Conservation (phyloP, 2,329 filamentous ascomycete species). For the Stachybotrys elegans region DNA sequence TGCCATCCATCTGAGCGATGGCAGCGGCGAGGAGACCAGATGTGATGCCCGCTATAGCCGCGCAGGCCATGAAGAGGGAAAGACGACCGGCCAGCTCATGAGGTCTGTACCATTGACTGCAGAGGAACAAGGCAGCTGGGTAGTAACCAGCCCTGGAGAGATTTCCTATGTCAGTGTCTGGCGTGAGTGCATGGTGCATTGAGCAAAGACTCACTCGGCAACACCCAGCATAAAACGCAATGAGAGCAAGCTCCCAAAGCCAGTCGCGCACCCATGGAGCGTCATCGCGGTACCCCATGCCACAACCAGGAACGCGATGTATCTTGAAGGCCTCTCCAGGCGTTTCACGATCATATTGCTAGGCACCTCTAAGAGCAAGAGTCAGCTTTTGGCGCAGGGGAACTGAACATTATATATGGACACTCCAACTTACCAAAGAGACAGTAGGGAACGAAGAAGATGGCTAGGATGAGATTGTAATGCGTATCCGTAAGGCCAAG, state of each 20-base stretch:
- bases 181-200: no score
- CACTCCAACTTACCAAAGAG: not conserved
- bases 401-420: no score
- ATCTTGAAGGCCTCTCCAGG: conserved; percentile 16
- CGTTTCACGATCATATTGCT: conserved; percentile 21
- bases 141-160: conserved; percentile 55
- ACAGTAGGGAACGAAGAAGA: conserved; percentile 60
- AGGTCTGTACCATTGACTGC: conserved; percentile 73
- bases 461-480: conserved; percentile 50
- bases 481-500: conserved; percentile 46
- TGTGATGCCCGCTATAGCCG: conserved; percentile 68
- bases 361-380: conserved; percentile 14
- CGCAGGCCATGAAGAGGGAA: conserved; percentile 74
- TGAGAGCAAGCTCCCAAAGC: conserved; percentile 55
- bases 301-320: conserved; percentile 21
- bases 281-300: conserved; percentile 62
- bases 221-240: conserved; percentile 62
- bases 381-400: not conserved
- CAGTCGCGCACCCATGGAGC: conserved; percentile 55
- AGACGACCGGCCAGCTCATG: conserved; percentile 68
- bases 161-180: no score
- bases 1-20: conserved; percentile 60
- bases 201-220: conserved; percentile 43
- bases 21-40: conserved; percentile 64
- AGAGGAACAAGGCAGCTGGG: conserved; percentile 67